Evolutionary conservation across 163 green algal genomes (phyloP), one percentile per base, ranked within the genome.

Genomic region (Scenedesmus sp.): DNA sequence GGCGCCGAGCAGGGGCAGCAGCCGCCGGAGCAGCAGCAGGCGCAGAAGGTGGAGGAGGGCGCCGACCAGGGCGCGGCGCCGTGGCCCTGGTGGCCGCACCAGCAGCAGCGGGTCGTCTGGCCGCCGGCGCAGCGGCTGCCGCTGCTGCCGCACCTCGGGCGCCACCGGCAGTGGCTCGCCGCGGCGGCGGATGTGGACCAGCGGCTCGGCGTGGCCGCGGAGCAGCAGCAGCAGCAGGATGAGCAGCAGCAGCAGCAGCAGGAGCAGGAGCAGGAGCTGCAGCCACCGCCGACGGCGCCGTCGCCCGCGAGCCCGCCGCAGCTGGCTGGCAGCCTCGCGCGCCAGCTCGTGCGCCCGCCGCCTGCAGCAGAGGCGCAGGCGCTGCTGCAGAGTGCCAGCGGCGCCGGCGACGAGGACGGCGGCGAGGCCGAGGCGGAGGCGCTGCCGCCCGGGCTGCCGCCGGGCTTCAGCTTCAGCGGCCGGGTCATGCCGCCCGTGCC

Each of bases 141-240:
- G n/a, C 48, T 65, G 67, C 67, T 76, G 67, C 67, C 67, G 11
- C 67, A 76, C 51, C 34, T 76, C 4, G 70, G 56, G 6, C 33
- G 70, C 50, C 70, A 78, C 42, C 42, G 60, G 2, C 18, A 34
- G 34, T 70, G 57, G 70, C n/a, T 70, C 20, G 29, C 20, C 15
- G 56, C 70, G 39, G 56, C 39, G 51, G 53, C 36, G 39, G 6
- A 47, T 47, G 39, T n/a, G n/a, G n/a, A n/a, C 20, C 66, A 75
- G 24, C 42, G 15, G 7, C 24, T 20, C 15, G 63, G 31, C 45
- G 39, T 60, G 34, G 14, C 47, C 29, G 18, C 34, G 14, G 48
- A 64, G 9, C 67, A 34, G 31, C 48, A 44, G 22, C 24, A 47
- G 51, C 51, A 54, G 69, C 69, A 54, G 50, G 13, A 63, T 15